Base-by-base conservation (phyloP, 352 stramenopile species). In the Globisporangium middletonii region DNA sequence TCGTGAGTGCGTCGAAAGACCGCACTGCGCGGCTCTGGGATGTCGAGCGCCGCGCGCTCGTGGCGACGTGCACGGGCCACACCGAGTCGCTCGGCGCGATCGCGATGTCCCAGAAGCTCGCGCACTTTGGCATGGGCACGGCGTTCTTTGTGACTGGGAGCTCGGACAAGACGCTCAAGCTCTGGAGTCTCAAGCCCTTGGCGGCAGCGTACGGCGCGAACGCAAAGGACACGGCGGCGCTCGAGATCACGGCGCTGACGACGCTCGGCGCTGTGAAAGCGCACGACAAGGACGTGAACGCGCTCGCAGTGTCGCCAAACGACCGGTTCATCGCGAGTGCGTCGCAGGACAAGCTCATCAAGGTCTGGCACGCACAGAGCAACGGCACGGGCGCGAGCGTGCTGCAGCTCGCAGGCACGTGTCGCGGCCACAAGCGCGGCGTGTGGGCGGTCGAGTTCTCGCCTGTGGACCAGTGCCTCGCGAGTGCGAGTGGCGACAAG, bases 371-470 rank as follows among this genome's bases (percentile, higher is more conserved):
- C 61, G 75, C 88, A 18, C 79, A 84, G 61, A 65, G 72, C 9
- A 38, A 38, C 12, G 72, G 54, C 27, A 79, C 73, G 49, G 74
- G 71, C 33, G 68, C 49, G 37, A 75, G 81, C 9, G 78, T 97
- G 47, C 76, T 99, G 51, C 77, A 78, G 41, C 67, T 97, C 11
- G 77, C 94, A 26, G 95, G 89, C 38, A 97, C 94, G 41, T 89
- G 98, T 33, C 97, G 88, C 27, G 97, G 97, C 35, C 97, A 99
- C 75, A 98, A 98, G 72, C 83, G 97, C 59, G 97, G 97, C 54
- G 94, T 99, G 42, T 99, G 97, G 97, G 89, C 95, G 54, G 87
- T 97, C 62, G 86, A 97, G 68, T 99, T 99, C 68, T 98, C 93
- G 46, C 92, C 95, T 9, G 87, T 98, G 44, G 97, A 99, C 69